A percentile compares a stretch with the other conserved stretches of the same genome.
Evolutionary conservation across 1,139 yeast species (phyloP).

Genomic region (Blastobotrys arbuscula): DNA sequence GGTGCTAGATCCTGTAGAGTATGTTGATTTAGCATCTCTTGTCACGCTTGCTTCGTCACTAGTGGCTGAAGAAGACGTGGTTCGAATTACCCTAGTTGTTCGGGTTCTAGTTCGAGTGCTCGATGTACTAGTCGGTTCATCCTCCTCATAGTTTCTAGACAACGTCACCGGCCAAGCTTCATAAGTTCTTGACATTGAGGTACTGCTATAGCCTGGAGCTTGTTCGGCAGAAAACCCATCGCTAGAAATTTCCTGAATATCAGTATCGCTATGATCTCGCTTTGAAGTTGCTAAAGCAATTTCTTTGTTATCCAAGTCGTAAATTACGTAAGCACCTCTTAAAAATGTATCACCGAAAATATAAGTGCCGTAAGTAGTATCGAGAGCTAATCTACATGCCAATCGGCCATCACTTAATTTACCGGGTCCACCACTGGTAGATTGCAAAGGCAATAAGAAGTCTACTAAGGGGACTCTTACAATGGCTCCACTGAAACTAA

Average conservation of each 20-base stretch:
- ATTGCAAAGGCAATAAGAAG: slow-evolving; percentile 23
- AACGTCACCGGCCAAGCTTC: not conserved
- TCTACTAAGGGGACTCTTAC: slow-evolving; percentile 40
- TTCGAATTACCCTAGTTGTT: not conserved
- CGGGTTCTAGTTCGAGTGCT: not conserved
- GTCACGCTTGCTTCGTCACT: too few species aligned
- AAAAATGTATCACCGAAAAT: slow-evolving; percentile 70
- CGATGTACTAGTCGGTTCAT: not conserved
- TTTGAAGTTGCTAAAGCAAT: slow-evolving; percentile 22
- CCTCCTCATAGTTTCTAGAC: not conserved
- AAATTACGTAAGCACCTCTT: slow-evolving; percentile 67
- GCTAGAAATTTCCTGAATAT: slow-evolving; percentile 24
- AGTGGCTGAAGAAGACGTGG: not conserved
- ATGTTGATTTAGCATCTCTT: too few species aligned
- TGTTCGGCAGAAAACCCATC: slow-evolving; percentile 29
- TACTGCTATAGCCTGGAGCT: slow-evolving; percentile 25
- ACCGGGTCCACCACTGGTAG: slow-evolving; percentile 15
- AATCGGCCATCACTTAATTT: slow-evolving; percentile 21
- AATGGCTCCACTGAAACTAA: slow-evolving; percentile 39
- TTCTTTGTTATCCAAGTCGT: slow-evolving; percentile 42
- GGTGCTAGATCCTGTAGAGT: not conserved
- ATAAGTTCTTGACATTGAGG: slow-evolving; percentile 10
- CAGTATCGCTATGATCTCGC: slow-evolving; percentile 20
- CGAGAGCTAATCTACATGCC: slow-evolving; percentile 44
- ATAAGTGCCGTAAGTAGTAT: slow-evolving; percentile 46